Base-by-base conservation (phyloP, 441 rosid species). In the Geranium incanum region DNA sequence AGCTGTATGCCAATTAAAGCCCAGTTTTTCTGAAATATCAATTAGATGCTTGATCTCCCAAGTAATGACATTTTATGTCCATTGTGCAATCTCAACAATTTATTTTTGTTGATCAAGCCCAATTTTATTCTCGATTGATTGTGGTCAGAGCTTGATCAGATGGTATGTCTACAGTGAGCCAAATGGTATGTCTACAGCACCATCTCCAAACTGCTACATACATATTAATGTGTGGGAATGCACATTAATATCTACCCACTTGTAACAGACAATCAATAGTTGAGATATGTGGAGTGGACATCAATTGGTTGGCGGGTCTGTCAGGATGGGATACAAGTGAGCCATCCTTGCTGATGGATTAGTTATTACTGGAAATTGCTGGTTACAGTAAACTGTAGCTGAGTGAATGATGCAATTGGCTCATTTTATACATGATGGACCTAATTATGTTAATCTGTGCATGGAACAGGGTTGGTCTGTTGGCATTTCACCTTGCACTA, bases 401-500 rank as follows among this genome's bases (percentile, higher is more conserved):
- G 48, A 63, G 21, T 73, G 59, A 67, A 36, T 70, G 59, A 43
- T 23, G 4, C 67, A 39, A 36, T 3, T 18, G 68, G 72, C 50
- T 67, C 36, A 21, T 23, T 41, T 52, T 63, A 36, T 68, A 19
- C 19, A 45, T 70, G 73, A 67, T 75, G 52, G 15, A 48, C 67
- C 21, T 78, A 72, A 82, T 68, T 59, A 41, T 66, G 36, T 59
- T 73, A 23, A 9, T 77, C 8, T 68, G 72, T 76, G 65, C 60
- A 28, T 72, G 66, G 69, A 8, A 79, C 86, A 93, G 99, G 99
- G 75, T 93, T 82, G 92, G 90, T 74, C 78, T 95, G 55, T 80
- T 95, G 81, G 92, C 93, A 23, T 89, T 93, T 83, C 98, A 93
- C 84, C 88, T 72, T 43, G 90, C 99, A 79, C 77, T 95, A 74